Evolutionary conservation across 805 yeast genomes (phyloP).

Genomic region (Spathaspora sp.): DNA sequence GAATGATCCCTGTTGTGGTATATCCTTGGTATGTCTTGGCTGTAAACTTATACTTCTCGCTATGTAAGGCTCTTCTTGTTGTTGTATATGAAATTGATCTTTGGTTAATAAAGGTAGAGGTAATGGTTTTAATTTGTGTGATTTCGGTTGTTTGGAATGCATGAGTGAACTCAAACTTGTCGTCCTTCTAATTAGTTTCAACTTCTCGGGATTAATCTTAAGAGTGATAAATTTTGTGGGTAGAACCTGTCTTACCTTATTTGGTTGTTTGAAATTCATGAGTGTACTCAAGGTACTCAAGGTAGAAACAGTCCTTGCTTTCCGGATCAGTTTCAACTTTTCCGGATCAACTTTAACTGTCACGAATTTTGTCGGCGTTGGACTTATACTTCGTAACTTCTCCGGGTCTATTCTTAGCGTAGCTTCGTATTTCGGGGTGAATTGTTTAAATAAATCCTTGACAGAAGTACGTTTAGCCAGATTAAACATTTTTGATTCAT

Average conservation of each 20-base stretch:
- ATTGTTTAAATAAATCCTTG: conserved; percentile 50
- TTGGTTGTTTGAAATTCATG: conserved; percentile 29
- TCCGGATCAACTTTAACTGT: conserved; percentile 22
- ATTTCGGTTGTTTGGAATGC: conserved; percentile 22
- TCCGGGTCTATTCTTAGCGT: conserved; percentile 21
- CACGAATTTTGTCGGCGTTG: conserved; percentile 8
- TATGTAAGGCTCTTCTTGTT: conserved; percentile 8
- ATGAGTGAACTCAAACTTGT: conserved; percentile 28
- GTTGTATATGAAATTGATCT: conserved; percentile 31
- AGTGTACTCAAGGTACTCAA: conserved; percentile 26
- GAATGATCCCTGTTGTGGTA: background rate
- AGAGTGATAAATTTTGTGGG: too few species aligned
- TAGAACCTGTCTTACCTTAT: conserved; percentile 23
- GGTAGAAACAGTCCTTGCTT: background rate
- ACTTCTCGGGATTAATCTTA: too few species aligned
- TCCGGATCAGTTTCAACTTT: conserved; percentile 2
- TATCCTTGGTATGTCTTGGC: background rate
- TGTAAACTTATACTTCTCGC: background rate
- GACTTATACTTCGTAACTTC: conserved; percentile 11
- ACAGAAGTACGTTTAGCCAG: conserved; percentile 23
- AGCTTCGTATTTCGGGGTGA: conserved; percentile 21
- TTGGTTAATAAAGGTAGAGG: conserved; percentile 25
- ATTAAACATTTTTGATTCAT: conserved; percentile 14
- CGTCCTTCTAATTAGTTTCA: too few species aligned
- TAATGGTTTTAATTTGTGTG: conserved; percentile 29